Evolutionary conservation across 1,284 basidiomycete species (phyloP).

Genomic region (Apiotrichum sp.): DNA sequence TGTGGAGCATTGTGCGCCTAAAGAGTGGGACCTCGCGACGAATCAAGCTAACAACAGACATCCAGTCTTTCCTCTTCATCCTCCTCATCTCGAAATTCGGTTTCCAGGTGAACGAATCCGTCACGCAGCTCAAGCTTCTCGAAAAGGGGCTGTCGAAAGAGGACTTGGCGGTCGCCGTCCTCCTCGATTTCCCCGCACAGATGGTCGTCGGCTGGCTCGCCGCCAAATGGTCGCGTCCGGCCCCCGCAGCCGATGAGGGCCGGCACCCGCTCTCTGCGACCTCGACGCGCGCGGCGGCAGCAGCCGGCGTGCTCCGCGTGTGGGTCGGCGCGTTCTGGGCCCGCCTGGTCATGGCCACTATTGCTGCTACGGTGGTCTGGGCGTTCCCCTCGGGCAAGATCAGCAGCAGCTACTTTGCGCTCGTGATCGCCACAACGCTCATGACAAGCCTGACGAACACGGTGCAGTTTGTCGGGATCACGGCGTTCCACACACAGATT

Average conservation of each 20-base stretch:
- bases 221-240: conserved; percentile 71
- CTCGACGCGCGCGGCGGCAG: conserved; percentile 32
- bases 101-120: conserved; percentile 91
- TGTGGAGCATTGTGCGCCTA: conserved; percentile 88
- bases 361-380: conserved; percentile 74
- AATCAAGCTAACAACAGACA: conserved; percentile 55
- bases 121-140: conserved; percentile 87
- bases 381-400: conserved; percentile 61
- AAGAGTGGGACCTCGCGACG: conserved; percentile 57
- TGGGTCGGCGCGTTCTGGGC: conserved; percentile 94
- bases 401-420: conserved; percentile 63
- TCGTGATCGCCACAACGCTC: conserved; percentile 74
- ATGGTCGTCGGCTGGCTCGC: conserved; percentile 92
- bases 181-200: conserved; percentile 98
- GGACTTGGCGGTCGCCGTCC: conserved; percentile 87
- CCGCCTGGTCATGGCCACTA: conserved; percentile 61
- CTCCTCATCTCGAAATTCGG: conserved; percentile 93
- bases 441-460: conserved; percentile 83
- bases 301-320: conserved; percentile 65
- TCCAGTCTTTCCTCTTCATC: conserved; percentile 79
- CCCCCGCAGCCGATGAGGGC: conserved; percentile 6
- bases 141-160: conserved; percentile 95
- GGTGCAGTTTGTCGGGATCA: conserved; percentile 96
- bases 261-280: conserved; percentile 28
- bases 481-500: conserved; percentile 94